Evolutionary conservation across 1,284 basidiomycete species (phyloP).

Genomic region (Volvariella surrecta): DNA sequence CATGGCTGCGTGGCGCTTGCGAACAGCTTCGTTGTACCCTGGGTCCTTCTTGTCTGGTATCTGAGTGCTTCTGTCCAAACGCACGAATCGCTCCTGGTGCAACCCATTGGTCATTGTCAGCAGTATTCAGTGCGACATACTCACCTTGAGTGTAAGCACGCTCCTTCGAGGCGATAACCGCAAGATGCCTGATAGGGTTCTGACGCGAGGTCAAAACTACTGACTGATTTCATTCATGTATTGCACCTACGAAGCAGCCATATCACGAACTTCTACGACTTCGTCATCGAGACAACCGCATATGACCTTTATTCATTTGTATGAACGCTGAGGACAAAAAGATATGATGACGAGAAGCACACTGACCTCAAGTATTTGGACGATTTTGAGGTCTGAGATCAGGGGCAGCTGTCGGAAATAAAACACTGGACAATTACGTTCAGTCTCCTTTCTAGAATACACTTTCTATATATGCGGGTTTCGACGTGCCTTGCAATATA

Average conservation of each 20-base stretch:
- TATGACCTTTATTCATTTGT: slow-evolving; percentile 40
- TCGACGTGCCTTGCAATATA: slow-evolving; percentile 56
- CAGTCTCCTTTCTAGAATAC: slow-evolving; percentile 4
- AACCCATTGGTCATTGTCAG: not conserved
- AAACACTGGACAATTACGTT: slow-evolving; percentile 37
- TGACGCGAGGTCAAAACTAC: slow-evolving; percentile 20
- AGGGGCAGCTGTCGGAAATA: slow-evolving; percentile 68
- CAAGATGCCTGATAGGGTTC: slow-evolving; percentile 74
- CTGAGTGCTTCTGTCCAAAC: slow-evolving; percentile 48
- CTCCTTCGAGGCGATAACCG: slow-evolving; percentile 73
- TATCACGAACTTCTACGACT: slow-evolving; percentile 67
- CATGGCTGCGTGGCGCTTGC: slow-evolving; percentile 72
- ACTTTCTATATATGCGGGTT: slow-evolving; percentile 2
- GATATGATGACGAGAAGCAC: slow-evolving; percentile 4
- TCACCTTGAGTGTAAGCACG: slow-evolving; percentile 59
- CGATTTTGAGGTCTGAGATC: slow-evolving; percentile 52
- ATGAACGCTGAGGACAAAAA: slow-evolving; percentile 2
- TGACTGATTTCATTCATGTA: not conserved
- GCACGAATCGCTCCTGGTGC: slow-evolving; percentile 56
- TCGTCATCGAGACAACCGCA: slow-evolving; percentile 69
- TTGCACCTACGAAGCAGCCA: slow-evolving; percentile 57
- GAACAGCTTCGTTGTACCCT: slow-evolving; percentile 53
- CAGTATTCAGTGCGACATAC: slow-evolving; percentile 2
- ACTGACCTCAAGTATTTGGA: slow-evolving; percentile 58
- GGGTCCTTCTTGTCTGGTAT: slow-evolving; percentile 51